Evolutionary conservation across 352 stramenopile species (phyloP).

Genomic region (Pythium aristosporum): DNA sequence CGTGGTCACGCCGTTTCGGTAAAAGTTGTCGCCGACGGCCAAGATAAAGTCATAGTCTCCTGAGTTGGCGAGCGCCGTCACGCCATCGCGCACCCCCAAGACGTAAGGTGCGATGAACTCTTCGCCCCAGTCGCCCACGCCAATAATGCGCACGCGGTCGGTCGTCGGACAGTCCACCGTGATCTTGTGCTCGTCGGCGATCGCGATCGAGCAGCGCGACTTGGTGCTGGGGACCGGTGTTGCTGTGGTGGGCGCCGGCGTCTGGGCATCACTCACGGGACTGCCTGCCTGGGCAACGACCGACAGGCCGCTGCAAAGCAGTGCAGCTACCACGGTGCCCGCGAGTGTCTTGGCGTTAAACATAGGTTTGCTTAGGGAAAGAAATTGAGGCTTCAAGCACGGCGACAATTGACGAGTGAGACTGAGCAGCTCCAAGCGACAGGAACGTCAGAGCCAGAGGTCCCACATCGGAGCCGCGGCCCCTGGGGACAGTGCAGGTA

Average conservation of each 20-base stretch:
- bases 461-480: too few species aligned
- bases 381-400: neutral
- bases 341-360: constrained; percentile 1
- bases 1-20: constrained; percentile 34
- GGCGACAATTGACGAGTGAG: constrained; percentile 5
- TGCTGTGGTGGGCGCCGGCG: neutral
- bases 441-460: too few species aligned
- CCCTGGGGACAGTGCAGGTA: too few species aligned
- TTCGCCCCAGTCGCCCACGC: constrained; percentile 40
- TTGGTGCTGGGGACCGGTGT: neutral
- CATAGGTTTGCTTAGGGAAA: neutral
- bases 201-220: constrained; percentile 10
- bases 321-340: neutral
- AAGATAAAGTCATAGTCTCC: constrained; percentile 38
- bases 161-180: constrained; percentile 17
- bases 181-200: constrained; percentile 16
- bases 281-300: neutral
- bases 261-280: constrained; percentile 3
- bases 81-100: constrained; percentile 33
- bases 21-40: constrained; percentile 45
- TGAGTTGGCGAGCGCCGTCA: constrained; percentile 27
- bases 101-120: constrained; percentile 27
- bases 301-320: neutral
- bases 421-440: neutral
- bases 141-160: constrained; percentile 36